phyloP scores from a whole-genome alignment of 2,329 filamentous ascomycete genomes.

The Scleromitrula shiraiana region DNA sequence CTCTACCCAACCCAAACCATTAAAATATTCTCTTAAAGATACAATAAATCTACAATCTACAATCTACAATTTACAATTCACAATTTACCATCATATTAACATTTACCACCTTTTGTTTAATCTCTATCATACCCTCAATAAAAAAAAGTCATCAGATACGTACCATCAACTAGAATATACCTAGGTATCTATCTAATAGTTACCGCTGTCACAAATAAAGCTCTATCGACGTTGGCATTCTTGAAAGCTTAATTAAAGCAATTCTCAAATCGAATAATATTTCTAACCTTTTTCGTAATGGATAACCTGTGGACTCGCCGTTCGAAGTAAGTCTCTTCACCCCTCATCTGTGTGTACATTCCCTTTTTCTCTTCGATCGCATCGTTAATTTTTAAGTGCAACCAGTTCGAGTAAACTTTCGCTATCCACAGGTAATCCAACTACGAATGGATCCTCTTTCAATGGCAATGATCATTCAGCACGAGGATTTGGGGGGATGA shows the following conservation, averaged over 20 bases:
- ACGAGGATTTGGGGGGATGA: conserved; percentile 58
- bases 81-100: no score
- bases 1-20: no score
- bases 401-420: conserved; percentile 67
- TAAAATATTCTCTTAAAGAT: no score
- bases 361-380: conserved; percentile 5
- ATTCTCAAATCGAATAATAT: conserved; percentile 1
- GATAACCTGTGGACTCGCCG: conserved; percentile 65
- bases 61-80: no score
- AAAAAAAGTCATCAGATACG: no score
- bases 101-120: no score
- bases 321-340: conserved; percentile 55
- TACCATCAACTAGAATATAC: conserved; percentile 5
- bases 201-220: conserved; percentile 13
- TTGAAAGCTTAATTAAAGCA: conserved; percentile 13
- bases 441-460: conserved; percentile 27
- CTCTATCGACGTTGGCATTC: conserved; percentile 2
- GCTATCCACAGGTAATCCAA: conserved; percentile 57
- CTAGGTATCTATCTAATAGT: no score
- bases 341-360: conserved; percentile 2
- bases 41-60: no score
- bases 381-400: conserved; percentile 16
- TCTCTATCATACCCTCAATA: no score
- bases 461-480: conserved; percentile 40
- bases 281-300: conserved; percentile 21